Evolutionary conservation across 139 green algal species (phyloP).

Genomic region (Gonium pectorale): DNA sequence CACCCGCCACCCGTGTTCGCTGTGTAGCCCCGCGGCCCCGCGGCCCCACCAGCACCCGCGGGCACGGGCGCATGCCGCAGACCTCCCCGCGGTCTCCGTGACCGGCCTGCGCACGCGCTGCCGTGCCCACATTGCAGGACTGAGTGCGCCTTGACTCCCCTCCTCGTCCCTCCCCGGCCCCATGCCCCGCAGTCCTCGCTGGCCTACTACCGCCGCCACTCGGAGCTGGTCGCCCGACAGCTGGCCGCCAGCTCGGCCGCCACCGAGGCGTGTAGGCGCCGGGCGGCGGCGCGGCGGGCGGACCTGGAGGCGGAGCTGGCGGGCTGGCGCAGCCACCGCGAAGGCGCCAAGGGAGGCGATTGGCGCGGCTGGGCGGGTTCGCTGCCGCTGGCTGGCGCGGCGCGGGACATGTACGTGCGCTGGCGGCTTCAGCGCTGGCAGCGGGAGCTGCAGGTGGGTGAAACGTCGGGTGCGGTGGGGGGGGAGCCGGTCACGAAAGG

Average conservation of each 20-base stretch:
- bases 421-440: slow-evolving; percentile 25
- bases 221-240: neutral
- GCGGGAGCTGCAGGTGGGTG: slow-evolving; percentile 25
- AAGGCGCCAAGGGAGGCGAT: neutral
- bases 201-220: neutral
- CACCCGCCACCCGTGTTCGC: too few species aligned
- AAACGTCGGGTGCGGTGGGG: too few species aligned
- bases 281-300: neutral
- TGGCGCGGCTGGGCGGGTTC: too few species aligned
- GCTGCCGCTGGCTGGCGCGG: neutral
- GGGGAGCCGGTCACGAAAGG: too few species aligned
- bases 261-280: neutral
- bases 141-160: too few species aligned
- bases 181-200: neutral
- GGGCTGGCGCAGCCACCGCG: neutral
- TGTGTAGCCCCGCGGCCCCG: too few species aligned
- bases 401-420: neutral
- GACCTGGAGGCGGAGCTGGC: slow-evolving; percentile 11
- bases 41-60: too few species aligned
- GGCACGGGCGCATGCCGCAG: too few species aligned
- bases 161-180: too few species aligned
- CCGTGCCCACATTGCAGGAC: too few species aligned
- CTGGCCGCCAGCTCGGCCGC: neutral
- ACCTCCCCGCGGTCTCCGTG: too few species aligned
- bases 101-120: too few species aligned